A percentile compares a stretch with the other conserved stretches of the same genome.
Evolutionary conservation across 1,139 yeast genomes (phyloP).

Genomic region (Magnusiomyces magnusii): DNA sequence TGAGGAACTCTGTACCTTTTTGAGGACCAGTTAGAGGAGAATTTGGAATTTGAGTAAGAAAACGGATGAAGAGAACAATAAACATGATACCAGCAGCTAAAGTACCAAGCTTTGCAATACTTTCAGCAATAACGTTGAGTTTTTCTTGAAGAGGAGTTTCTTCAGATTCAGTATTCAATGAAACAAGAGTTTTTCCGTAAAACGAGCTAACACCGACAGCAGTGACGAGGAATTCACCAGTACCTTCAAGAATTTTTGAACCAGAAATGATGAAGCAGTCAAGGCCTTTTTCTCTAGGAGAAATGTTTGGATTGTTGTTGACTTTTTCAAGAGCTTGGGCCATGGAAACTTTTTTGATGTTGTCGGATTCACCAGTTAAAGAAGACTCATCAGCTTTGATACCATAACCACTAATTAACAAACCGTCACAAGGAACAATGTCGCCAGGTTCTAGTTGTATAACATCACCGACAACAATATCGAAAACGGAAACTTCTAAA

Average conservation of each 20-base stretch:
- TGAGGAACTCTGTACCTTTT: slow-evolving; percentile 78
- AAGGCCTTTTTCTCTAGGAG: slow-evolving; percentile 34
- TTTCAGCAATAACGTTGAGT: slow-evolving; percentile 76
- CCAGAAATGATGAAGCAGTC: slow-evolving; percentile 91
- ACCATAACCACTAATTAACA: slow-evolving; percentile 60
- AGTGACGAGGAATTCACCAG: slow-evolving; percentile 79
- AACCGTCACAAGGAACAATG: slow-evolving; percentile 81
- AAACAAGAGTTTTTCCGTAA: slow-evolving; percentile 85
- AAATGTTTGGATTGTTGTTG: slow-evolving; percentile 18
- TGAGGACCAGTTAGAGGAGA: slow-evolving; percentile 49
- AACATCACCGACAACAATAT: slow-evolving; percentile 80
- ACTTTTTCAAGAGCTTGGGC: slow-evolving; percentile 24
- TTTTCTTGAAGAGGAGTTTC: slow-evolving; percentile 85
- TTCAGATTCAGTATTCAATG: slow-evolving; percentile 66
- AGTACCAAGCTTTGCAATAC: slow-evolving; percentile 89
- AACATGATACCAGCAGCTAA: slow-evolving; percentile 75
- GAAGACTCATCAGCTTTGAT: slow-evolving; percentile 91
- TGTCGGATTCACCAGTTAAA: slow-evolving; percentile 87
- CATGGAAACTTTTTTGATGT: slow-evolving; percentile 47
- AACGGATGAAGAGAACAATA: slow-evolving; percentile 68
- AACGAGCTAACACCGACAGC: slow-evolving; percentile 86
- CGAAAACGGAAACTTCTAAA: slow-evolving; percentile 60
- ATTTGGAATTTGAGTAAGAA: slow-evolving; percentile 56
- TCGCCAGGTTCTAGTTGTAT: slow-evolving; percentile 87
- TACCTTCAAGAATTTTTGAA: slow-evolving; percentile 76